Conservation (phyloP, 306 rosid species). For the Cajanus cajan region DNA sequence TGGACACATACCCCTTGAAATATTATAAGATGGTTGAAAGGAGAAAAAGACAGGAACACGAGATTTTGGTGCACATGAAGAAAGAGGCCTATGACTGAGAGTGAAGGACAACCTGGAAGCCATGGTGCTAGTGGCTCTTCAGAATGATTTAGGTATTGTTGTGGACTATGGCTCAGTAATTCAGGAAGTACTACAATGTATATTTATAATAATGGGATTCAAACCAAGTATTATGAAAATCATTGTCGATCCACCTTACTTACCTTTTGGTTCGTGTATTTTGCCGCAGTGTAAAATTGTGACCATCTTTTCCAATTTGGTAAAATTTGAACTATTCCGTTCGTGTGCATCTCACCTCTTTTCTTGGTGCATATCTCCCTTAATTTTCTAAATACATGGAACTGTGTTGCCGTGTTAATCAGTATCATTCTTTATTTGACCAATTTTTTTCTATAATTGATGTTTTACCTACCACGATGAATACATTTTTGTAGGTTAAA, state of each 20-base stretch:
- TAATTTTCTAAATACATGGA: background rate
- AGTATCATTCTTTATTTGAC: background rate
- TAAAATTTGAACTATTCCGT: background rate
- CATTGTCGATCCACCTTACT: background rate
- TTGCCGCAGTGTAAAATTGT: background rate
- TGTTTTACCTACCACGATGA: background rate
- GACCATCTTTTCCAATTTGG: background rate
- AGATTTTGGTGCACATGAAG: background rate
- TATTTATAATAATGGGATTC: background rate
- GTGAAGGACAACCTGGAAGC: background rate
- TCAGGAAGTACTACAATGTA: background rate
- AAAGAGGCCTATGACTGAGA: background rate
- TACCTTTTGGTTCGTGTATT: constrained; percentile 12
- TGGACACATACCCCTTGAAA: background rate
- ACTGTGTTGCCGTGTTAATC: background rate
- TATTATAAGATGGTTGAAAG: background rate
- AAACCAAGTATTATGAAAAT: too few species aligned
- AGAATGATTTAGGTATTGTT: background rate
- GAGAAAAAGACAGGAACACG: background rate
- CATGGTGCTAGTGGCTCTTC: background rate
- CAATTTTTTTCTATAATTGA: background rate
- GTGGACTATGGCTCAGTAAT: background rate
- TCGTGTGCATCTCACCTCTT: constrained; percentile 3
- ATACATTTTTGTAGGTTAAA: background rate
- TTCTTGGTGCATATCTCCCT: background rate